Conservation (phyloP, 1,139 yeast genomes). For the Debaryomyces subglobosus region DNA sequence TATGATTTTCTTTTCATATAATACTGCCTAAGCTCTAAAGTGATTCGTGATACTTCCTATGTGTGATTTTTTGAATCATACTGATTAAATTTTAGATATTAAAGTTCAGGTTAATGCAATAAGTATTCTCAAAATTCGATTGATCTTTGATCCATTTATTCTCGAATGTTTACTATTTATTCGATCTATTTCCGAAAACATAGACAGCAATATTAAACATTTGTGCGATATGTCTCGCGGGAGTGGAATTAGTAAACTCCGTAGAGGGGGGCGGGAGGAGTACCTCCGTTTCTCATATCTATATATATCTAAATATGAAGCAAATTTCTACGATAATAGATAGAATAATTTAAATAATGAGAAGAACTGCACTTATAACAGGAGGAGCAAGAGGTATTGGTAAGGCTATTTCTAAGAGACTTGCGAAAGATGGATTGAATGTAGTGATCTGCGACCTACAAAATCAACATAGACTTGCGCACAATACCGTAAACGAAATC, state of each 20-base stretch:
- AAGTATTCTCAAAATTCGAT: neutral
- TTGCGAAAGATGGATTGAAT: constrained; percentile 3
- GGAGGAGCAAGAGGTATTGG: constrained; percentile 3
- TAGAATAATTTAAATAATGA: neutral
- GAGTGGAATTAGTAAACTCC: neutral
- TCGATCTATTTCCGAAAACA: neutral
- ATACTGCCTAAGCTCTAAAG: too few species aligned
- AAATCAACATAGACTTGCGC: neutral
- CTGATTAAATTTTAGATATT: too few species aligned
- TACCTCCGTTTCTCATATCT: neutral
- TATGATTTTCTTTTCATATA: too few species aligned
- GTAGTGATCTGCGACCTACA: neutral
- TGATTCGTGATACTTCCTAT: too few species aligned
- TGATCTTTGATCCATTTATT: neutral
- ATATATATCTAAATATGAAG: neutral
- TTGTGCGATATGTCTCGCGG: neutral
- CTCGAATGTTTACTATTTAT: too few species aligned
- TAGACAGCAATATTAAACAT: too few species aligned
- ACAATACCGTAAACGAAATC: neutral
- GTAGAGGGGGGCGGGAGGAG: neutral
- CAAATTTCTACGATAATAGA: neutral
- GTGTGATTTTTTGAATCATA: too few species aligned
- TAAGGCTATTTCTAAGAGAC: neutral
- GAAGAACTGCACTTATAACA: constrained; percentile 1
- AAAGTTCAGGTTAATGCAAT: too few species aligned